A percentile compares a stretch with the other conserved stretches of the same genome.
Conservation (phyloP, 2,329 filamentous ascomycete species). For the Dendryphion nanum region DNA sequence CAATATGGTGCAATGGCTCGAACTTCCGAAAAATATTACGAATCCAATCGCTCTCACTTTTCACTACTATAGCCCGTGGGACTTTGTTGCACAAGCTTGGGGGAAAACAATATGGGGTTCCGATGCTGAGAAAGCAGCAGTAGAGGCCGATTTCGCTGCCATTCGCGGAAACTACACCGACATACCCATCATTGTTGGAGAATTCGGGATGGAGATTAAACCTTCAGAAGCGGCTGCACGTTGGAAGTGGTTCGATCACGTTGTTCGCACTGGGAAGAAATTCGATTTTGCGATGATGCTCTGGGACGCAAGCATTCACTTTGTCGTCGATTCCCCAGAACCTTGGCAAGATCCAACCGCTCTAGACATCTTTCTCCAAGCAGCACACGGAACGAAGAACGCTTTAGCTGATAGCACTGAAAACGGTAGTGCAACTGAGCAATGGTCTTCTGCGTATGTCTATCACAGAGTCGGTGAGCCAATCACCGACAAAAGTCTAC, state of each 20-base stretch:
- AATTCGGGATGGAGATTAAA: conserved; percentile 49
- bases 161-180: conserved; percentile 53
- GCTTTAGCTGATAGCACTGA: conserved; percentile 50
- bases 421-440: conserved; percentile 42
- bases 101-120: conserved; percentile 58
- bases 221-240: conserved; percentile 52
- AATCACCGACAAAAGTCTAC: conserved; percentile 27
- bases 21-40: conserved; percentile 39
- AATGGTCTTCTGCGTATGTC: conserved; percentile 51
- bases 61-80: conserved; percentile 56
- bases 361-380: conserved; percentile 47
- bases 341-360: conserved; percentile 49
- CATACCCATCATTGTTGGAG: conserved; percentile 53
- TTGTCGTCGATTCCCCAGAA: conserved; percentile 46
- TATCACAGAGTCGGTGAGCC: conserved; percentile 47
- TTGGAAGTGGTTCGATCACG: conserved; percentile 54
- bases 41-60: conserved; percentile 58
- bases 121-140: conserved; percentile 47
- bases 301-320: conserved; percentile 56
- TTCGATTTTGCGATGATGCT: conserved; percentile 49
- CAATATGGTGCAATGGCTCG: conserved; percentile 53
- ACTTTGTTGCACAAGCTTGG: conserved; percentile 40
- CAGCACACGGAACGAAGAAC: conserved; percentile 42
- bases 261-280: conserved; percentile 44
- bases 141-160: conserved; percentile 47